Percentiles rank a stretch among this genome's conserved stretches.
Evolutionary conservation across 768 basidiomycete species (phyloP).

Genomic region (Dacryopinax spathularia): DNA sequence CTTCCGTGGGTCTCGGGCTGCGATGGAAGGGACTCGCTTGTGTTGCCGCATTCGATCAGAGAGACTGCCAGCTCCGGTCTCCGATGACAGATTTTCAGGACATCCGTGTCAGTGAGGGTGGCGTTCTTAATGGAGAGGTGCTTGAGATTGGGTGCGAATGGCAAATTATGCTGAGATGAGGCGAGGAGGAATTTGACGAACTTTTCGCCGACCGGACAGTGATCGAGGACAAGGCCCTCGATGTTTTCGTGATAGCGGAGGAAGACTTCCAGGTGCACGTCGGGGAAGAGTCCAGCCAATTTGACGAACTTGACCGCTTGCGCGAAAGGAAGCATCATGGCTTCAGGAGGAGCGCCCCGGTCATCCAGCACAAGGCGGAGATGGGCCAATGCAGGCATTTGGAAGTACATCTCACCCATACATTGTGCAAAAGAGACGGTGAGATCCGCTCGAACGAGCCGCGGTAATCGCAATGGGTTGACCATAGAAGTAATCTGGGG

Average conservation of each 20-base stretch:
- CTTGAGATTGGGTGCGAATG: neutral
- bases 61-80: neutral
- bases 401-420: neutral
- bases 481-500: neutral
- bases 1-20: neutral
- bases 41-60: neutral
- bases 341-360: neutral
- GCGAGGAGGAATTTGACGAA: neutral
- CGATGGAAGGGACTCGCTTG: neutral
- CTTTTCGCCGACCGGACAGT: neutral
- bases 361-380: neutral
- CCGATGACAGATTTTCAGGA: neutral
- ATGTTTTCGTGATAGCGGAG: neutral
- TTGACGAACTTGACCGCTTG: neutral
- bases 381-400: neutral
- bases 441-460: neutral
- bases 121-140: neutral
- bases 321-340: neutral
- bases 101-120: neutral
- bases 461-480: neutral
- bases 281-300: neutral
- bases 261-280: neutral
- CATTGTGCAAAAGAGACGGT: neutral
- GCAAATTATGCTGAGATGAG: neutral
- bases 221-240: neutral